Conservation (phyloP, 2,329 filamentous ascomycete species). For the Colletotrichum echinochloae region DNA sequence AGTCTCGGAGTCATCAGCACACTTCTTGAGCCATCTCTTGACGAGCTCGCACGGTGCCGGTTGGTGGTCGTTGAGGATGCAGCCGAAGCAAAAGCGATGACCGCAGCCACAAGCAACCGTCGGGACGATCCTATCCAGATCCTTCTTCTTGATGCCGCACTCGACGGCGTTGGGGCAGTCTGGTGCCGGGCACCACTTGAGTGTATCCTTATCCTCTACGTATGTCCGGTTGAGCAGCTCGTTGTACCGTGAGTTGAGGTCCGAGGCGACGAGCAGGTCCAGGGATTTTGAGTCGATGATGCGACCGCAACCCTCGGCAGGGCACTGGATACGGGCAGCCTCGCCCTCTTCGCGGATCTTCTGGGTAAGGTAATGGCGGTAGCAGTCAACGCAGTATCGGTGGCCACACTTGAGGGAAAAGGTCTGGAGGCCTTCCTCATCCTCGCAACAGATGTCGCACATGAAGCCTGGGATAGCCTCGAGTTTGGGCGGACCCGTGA, state of each 20-base stretch:
- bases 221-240: conserved; percentile 92
- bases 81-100: conserved; percentile 95
- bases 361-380: conserved; percentile 87
- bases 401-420: conserved; percentile 97
- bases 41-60: conserved; percentile 92
- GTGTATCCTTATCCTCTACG: conserved; percentile 93
- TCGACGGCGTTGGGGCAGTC: conserved; percentile 95
- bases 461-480: conserved; percentile 80
- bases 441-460: conserved; percentile 97
- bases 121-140: conserved; percentile 86
- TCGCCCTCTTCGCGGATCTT: conserved; percentile 98
- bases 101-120: conserved; percentile 89
- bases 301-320: conserved; percentile 85
- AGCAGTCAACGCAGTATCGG: conserved; percentile 93
- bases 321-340: conserved; percentile 93
- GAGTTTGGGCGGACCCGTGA: conserved; percentile 73
- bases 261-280: conserved; percentile 75
- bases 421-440: conserved; percentile 79
- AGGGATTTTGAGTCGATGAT: conserved; percentile 93
- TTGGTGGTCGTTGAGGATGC: conserved; percentile 89
- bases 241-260: conserved; percentile 76
- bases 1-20: conserved; percentile 97
- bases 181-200: conserved; percentile 99
- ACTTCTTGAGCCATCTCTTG: conserved; percentile 97
- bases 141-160: conserved; percentile 88